Evolutionary conservation across 2,329 filamentous ascomycete species (phyloP), one percentile per base, ranked within the genome.

Genomic region (Monilinia fructicola): DNA sequence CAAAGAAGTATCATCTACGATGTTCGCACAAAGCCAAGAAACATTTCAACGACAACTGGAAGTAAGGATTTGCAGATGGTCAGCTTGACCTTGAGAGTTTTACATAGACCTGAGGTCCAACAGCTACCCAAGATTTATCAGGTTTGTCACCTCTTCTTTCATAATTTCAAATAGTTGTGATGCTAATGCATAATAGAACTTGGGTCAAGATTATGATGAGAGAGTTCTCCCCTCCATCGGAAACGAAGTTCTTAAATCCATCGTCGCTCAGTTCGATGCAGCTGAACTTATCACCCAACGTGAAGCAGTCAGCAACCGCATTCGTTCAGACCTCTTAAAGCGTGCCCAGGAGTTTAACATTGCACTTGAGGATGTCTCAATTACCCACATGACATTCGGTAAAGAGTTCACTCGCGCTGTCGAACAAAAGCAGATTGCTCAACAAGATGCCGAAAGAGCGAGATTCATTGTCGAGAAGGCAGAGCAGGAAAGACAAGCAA

Each of bases 11-110:
- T 99, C 81, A 84, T 96, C 78, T 99, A 96, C 79, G 95, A 99
- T 82, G 95, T 99, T 72, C 90, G 95, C 71, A 99, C 96, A 67
- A 96, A 96, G 85, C 95, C 95, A 69, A 87, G 95, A 77, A 98
- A 97, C 79, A 98, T 99, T 78, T 92, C 91, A 72, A 99, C 95
- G 38, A 99, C 95, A 31, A 99, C 95, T 16, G 95, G 95, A 67
- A 94, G 90, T 85, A 99, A 99, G 87, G 95, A 99, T 82, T 81
- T 99, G 84, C 95, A 99, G 84, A 99, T 99, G 95, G 95, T 99
- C 76, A 97, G 93, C 85, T 85, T 99, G 84, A 99, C 95, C 64
- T 85, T 99, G 78, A 87, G 95, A 80, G 95, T 99, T 71, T 81
- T 99, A 79, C 94, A 98, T 82, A 86, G 96, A 74, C 95, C 96